Evolutionary conservation across 768 basidiomycete genomes (phyloP), one percentile per base, ranked within the genome.

Genomic region (Suillus sp.): DNA sequence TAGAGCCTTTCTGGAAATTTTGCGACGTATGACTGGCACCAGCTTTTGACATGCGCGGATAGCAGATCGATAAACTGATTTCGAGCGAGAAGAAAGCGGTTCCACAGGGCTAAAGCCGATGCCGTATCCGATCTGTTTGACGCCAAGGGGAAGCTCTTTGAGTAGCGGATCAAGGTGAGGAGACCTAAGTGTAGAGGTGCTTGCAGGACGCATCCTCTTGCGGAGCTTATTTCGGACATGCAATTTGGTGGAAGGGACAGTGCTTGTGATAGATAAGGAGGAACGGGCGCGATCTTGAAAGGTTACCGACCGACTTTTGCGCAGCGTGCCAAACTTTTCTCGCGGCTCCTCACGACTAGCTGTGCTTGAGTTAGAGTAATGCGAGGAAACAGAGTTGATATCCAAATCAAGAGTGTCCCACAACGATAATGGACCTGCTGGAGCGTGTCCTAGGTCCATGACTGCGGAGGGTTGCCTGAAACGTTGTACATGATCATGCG

Each of bases 351-450:
- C 62, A 37, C 53, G 64, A 30, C 45, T 60, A 25, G 58, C 30
- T 25, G 16, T 56, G 9, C 55, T 38, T 20, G 25, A 18, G 16
- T 56, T 53, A 30, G 69, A 68, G 56, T 71, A 64, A 62, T 30
- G 63, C 47, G 37, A 66, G 59, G 32, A 65, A 32, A n/a, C 45
- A 34, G 53, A 64, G 57, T 51, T 81, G 80, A n/a, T 69, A 69
- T 62, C 55, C 30, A 62, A 35, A 66, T 83, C 82, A n/a, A 84
- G 66, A 22, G 72, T 70, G 34, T 83, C 79, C 83, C 83, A 84
- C 65, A 84, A 81, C 30, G 74, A 67, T 4, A 62, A 38, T 25
- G 61, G 70, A 66, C 68, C 73, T 72, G 18, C 74, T 72, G 42
- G 77, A 68, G 25, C 63, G 68, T 38, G 73, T 58, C n/a, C 60